Base-by-base conservation (phyloP, 305 asterid genomes). In the Solanum hybrid region DNA sequence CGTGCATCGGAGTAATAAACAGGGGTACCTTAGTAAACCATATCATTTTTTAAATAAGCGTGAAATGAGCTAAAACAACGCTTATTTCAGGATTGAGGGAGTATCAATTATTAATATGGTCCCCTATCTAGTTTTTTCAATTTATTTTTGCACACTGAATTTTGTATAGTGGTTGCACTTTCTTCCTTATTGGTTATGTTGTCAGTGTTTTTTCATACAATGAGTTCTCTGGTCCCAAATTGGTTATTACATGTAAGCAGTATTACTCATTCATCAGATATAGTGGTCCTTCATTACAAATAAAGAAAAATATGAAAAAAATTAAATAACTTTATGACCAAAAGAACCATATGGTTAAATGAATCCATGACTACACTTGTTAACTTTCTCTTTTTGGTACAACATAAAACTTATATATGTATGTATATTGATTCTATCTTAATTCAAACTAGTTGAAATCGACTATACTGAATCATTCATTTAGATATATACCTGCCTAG, bases 121-220 rank as follows among this genome's bases (percentile, higher is more conserved):
- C 88, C 76, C 74, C 13, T 6, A 11, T 28, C 22, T 3, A 57
- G 31, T 42, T 28, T 29, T 34, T 34, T 37, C 76, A 69, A 69
- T 79, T 37, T 79, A 51, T 85, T 33, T 85, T 33, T 31, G 46
- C 33, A 84, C 18, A 11, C 22, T 10, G 42, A 33, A 83, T 29
- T 85, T 57, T 85, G n/a, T 57, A 57, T 20, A 51, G 12, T 85
- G 76, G 4, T 57, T 51, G 75, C 31, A 84, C 35, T 11, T 51
- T 20, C 88, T 31, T 57, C 75, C 76, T 57, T 28, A 31, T 20
- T 85, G 88, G 76, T 57, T 29, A 51, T 84, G 76, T 51, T 84
- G 88, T 84, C 88, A 85, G 88, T 85, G 88, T 20, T 11, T 31
- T 85, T 31, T 57, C 76, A 57, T 85, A 85, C 88, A 57, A 10